Evolutionary conservation across 2,329 filamentous ascomycete genomes (phyloP).

Genomic region (Falciphora oryzae): DNA sequence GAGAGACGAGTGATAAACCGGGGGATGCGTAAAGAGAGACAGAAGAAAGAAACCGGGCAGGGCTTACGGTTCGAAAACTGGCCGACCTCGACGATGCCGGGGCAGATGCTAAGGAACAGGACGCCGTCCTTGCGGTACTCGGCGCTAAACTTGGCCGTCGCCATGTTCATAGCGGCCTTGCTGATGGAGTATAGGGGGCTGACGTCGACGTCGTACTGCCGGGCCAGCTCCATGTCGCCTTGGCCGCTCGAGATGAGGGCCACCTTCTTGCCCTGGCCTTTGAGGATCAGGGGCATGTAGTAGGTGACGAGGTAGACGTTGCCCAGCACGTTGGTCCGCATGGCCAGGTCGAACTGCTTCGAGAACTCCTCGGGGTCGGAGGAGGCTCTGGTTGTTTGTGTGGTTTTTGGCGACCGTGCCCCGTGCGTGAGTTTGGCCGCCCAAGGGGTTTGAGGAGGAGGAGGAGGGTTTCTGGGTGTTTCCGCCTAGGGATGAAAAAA

Average conservation of each 20-base stretch:
- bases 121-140: constrained; percentile 44
- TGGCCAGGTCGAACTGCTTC: constrained; percentile 24
- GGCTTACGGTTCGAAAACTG: constrained; percentile 21
- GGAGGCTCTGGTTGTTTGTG: constrained; percentile 18
- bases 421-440: neutral
- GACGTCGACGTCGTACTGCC: constrained; percentile 28
- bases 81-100: constrained; percentile 43
- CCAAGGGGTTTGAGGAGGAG: neutral
- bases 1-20: neutral
- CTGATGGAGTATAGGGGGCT: constrained; percentile 37
- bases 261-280: constrained; percentile 48
- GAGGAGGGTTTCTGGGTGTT: neutral
- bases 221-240: constrained; percentile 39
- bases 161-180: constrained; percentile 48
- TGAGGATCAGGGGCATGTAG: constrained; percentile 46
- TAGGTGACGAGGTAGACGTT: constrained; percentile 47
- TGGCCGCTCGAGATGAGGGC: constrained; percentile 42
- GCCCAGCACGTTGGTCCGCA: constrained; percentile 45
- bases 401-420: neutral
- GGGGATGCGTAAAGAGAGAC: neutral
- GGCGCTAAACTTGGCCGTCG: constrained; percentile 46
- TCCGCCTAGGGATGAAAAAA: no score
- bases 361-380: constrained; percentile 28
- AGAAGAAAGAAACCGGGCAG: neutral
- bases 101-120: constrained; percentile 44